These are phyloP conservation scores for Petunia hybrid DNA, from an alignment of 305 asterid species.

Conservation along the genomic window DNA sequence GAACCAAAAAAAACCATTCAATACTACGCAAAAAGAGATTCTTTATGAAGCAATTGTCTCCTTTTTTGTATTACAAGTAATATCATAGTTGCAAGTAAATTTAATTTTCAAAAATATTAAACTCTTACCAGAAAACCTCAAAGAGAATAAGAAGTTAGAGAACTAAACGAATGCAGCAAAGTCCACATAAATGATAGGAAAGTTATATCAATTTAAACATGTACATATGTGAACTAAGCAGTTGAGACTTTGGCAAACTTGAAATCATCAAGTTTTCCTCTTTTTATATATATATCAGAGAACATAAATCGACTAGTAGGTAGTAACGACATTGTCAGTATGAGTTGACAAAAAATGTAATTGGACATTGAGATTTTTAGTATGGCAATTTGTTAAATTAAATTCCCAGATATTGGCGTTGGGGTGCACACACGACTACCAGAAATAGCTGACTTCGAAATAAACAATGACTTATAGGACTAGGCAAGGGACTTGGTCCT, in stretches of 20 bases:
- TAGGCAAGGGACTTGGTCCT: neutral
- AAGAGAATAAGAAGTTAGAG: neutral
- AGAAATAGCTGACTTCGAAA: neutral
- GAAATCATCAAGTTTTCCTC: slow-evolving; percentile 20
- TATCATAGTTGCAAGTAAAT: too few species aligned
- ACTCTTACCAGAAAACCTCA: neutral
- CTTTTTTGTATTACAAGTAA: neutral
- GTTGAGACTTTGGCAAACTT: neutral
- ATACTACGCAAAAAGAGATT: too few species aligned
- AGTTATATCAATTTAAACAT: neutral
- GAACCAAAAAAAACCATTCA: too few species aligned
- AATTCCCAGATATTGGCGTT: neutral
- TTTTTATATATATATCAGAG: neutral
- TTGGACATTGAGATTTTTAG: neutral
- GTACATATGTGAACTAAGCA: neutral
- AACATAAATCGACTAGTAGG: neutral
- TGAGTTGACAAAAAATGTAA: neutral
- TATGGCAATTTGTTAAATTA: neutral
- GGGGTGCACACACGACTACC: neutral
- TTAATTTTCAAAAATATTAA: neutral
- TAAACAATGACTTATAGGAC: slow-evolving; percentile 7
- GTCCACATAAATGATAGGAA: neutral
- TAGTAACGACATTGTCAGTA: neutral
- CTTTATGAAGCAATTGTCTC: neutral
- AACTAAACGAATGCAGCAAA: neutral